phyloP scores from a whole-genome alignment of 495 filamentous ascomycete genomes.

The Lindgomyces ingoldianus region DNA sequence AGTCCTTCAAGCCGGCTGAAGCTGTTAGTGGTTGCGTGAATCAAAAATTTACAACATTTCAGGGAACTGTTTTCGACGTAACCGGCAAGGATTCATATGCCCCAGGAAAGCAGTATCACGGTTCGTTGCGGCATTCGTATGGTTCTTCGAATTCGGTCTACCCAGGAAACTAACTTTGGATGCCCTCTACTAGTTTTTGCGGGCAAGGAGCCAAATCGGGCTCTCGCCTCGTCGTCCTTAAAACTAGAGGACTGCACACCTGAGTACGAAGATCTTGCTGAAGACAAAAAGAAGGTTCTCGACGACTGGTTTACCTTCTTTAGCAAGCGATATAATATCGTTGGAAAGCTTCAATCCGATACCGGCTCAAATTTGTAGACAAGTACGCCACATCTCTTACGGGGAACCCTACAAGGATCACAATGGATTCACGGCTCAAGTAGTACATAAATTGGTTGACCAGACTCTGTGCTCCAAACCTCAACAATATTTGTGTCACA shows the following conservation, averaged over 20 bases:
- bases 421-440: too few relatives aligned
- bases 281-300: constrained; percentile 83
- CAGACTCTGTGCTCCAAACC: too few relatives aligned
- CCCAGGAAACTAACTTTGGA: constrained; percentile 5
- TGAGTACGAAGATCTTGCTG: constrained; percentile 80
- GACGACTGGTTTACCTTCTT: constrained; percentile 96
- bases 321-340: constrained; percentile 90
- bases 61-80: constrained; percentile 81
- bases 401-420: not conserved
- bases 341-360: constrained; percentile 54
- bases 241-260: constrained; percentile 81
- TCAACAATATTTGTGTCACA: too few relatives aligned
- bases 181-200: constrained; percentile 69
- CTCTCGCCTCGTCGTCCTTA: constrained; percentile 80
- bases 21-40: too few relatives aligned
- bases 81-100: constrained; percentile 80
- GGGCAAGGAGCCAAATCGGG: constrained; percentile 90
- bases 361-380: not conserved
- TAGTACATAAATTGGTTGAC: too few relatives aligned
- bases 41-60: not conserved
- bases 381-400: not conserved
- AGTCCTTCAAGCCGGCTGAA: too few relatives aligned
- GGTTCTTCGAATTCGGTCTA: not conserved
- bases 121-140: constrained; percentile 54
- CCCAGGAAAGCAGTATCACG: constrained; percentile 79